Conservation (phyloP, 106 monocot genomes). For the Iris macrosiphon region DNA sequence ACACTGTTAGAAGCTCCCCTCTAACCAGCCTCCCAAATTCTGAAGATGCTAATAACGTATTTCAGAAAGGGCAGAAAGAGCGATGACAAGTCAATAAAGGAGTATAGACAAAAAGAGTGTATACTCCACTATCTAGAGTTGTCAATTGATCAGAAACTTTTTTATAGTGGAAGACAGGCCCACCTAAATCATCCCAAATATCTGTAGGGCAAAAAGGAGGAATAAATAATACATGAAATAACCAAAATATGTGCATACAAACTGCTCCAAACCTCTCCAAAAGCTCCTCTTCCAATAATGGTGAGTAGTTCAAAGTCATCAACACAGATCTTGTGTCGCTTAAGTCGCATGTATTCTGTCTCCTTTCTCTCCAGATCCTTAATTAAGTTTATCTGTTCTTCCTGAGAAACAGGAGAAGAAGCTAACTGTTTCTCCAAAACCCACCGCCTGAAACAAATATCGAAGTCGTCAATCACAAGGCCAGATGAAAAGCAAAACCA, state of each 20-base stretch:
- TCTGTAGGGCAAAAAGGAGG: not conserved
- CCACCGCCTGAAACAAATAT: conserved; percentile 58
- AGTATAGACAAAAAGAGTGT: not conserved
- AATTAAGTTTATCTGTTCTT: conserved; percentile 84
- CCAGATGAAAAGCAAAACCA: not conserved
- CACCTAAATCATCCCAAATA: not conserved
- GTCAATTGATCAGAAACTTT: conserved; percentile 1
- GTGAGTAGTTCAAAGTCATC: conserved; percentile 95
- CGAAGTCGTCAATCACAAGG: conserved; percentile 5
- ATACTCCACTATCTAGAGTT: not conserved
- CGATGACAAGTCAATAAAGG: not conserved
- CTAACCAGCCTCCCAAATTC: too few species aligned
- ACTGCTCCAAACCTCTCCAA: conserved; percentile 69
- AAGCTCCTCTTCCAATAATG: conserved; percentile 97
- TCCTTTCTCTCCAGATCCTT: conserved; percentile 98
- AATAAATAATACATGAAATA: not conserved
- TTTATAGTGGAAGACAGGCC: not conserved
- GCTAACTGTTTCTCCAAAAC: conserved; percentile 78
- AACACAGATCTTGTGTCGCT: conserved; percentile 94
- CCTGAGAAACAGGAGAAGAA: conserved; percentile 71
- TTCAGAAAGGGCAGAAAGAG: too few species aligned
- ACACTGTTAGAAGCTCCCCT: too few species aligned
- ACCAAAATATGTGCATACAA: conserved; percentile 2
- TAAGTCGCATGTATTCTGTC: conserved; percentile 95
- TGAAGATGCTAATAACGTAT: too few species aligned